Base-by-base conservation (phyloP, 306 rosid species). In the Mucuna pruriens region DNA sequence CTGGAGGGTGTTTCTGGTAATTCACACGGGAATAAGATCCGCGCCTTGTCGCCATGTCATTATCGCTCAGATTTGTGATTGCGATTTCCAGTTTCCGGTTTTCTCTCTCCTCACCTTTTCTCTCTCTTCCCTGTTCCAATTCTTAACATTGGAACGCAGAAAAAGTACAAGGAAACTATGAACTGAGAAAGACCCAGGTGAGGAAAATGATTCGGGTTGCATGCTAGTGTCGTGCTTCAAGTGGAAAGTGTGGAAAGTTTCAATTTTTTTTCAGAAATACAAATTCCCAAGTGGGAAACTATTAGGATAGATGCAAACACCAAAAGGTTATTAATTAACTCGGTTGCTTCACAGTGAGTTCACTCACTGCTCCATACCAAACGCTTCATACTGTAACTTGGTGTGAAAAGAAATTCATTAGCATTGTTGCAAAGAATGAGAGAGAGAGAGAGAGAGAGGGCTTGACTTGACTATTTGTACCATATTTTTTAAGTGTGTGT, bases 31-130 rank as follows among this genome's bases (percentile, higher is more conserved):
- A 90, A 87, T 86, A 84, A 91, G 93, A 92, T 91, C 93, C 76
- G 82, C 75, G 79, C 85, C 77, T 80, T 86, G 90, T 86, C 84
- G 89, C 85, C 70, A 46, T 86, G 98, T 92, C 98, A 83, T 80
- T 87, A 49, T 94, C 97, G 74, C 81, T 71, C 65, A 92, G 97
- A 91, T 91, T 88, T 92, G 93, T 86, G 97, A 91, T 74, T 13
- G 89, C 71, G 97, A 94, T 91, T 86, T 88, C 83, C 72, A 63
- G 82, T 63, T 61, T 69, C 74, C 4, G 0, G 19, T 69, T 26
- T 9, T 23, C 54, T 70, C 60, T 29, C 58, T 19, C 51, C 46
- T 61, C 40, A 70, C 42, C 80, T 55, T 39, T 31, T 22, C 23
- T 22, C 78, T 58, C 82, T 58, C 80, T 58, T 3, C 46, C 17